Conservation (phyloP, 148 eudicot genomes). For the Persicaria tinctoria region DNA sequence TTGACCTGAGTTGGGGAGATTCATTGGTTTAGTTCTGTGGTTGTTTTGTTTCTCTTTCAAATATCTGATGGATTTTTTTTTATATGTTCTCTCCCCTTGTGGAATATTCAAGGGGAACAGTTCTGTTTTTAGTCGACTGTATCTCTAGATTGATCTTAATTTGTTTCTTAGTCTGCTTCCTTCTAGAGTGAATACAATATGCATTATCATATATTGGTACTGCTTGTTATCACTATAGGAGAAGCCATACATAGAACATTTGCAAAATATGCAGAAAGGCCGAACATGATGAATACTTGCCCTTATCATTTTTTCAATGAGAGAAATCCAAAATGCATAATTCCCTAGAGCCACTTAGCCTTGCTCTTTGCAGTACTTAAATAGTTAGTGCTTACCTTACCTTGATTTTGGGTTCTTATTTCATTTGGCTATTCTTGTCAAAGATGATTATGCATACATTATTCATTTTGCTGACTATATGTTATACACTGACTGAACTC, state of each 20-base stretch:
- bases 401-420: not conserved
- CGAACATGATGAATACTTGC: not conserved
- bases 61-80: not conserved
- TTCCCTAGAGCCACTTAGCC: not conserved
- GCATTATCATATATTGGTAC: not conserved
- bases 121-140: not conserved
- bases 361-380: not conserved
- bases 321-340: not conserved
- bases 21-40: not conserved
- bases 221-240: not conserved
- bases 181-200: not conserved
- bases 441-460: not conserved
- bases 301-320: not conserved
- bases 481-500: not conserved
- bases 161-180: not conserved
- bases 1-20: not conserved
- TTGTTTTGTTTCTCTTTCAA: not conserved
- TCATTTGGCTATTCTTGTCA: constrained; percentile 5
- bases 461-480: not conserved
- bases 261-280: not conserved
- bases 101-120: not conserved
- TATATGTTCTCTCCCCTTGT: not conserved
- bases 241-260: not conserved
- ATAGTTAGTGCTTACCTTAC: not conserved
- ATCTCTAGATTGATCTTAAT: not conserved